phyloP scores from a whole-genome alignment of 2,329 filamentous ascomycete species.

The Plenodomus lindquistii region DNA sequence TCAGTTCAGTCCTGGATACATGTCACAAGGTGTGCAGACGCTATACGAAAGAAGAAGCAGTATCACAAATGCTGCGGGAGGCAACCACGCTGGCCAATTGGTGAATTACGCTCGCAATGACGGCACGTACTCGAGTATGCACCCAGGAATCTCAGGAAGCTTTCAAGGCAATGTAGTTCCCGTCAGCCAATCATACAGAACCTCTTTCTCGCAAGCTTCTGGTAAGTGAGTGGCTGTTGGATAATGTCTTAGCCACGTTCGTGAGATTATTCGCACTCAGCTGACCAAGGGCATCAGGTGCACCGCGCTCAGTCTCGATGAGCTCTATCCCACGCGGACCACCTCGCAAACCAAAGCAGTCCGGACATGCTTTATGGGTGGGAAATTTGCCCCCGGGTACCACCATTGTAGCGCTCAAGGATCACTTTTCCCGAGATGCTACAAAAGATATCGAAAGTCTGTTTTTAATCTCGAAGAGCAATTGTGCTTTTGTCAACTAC shows the following conservation, averaged over 20 bases:
- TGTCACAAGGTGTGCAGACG: constrained; percentile 26
- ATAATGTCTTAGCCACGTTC: not conserved
- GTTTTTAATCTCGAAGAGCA: constrained; percentile 94
- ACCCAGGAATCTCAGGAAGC: constrained; percentile 12
- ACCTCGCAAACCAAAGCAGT: constrained; percentile 67
- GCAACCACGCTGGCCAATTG: constrained; percentile 12
- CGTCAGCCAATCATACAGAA: constrained; percentile 19
- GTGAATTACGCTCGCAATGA: constrained; percentile 28
- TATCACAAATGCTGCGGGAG: constrained; percentile 15
- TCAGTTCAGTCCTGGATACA: constrained; percentile 31
- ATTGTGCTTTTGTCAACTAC: constrained; percentile 97
- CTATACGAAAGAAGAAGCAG: constrained; percentile 38
- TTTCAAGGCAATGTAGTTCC: constrained; percentile 19
- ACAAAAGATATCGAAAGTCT: constrained; percentile 78
- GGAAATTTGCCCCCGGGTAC: constrained; percentile 89
- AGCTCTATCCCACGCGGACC: constrained; percentile 60
- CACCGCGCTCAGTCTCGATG: constrained; percentile 25
- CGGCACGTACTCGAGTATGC: constrained; percentile 16
- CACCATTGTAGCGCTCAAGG: constrained; percentile 80
- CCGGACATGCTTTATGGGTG: constrained; percentile 92
- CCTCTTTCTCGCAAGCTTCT: constrained; percentile 17
- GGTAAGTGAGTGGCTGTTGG: constrained; percentile 18
- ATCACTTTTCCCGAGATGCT: constrained; percentile 83
- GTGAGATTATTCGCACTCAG: not conserved
- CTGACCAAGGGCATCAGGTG: constrained; percentile 11